Conservation (phyloP, 1,139 yeast genomes). For the Petasospora fabianii region DNA sequence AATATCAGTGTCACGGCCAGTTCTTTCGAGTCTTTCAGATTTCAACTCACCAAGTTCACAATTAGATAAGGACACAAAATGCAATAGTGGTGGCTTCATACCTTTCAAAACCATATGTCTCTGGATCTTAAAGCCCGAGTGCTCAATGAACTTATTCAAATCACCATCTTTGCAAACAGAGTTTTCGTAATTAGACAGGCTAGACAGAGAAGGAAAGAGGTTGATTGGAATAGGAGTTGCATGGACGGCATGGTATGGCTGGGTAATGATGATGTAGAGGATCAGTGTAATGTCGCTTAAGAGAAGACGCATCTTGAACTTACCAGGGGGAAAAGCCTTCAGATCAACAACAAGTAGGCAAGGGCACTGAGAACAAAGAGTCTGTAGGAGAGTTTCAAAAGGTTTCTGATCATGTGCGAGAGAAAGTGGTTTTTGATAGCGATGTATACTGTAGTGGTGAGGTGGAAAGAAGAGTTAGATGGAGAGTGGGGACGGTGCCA, state of each 20-base stretch:
- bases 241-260: neutral
- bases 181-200: neutral
- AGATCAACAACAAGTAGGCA: slow-evolving; percentile 7
- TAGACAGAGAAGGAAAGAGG: neutral
- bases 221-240: neutral
- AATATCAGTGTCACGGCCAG: slow-evolving; percentile 12
- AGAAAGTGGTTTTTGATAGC: neutral
- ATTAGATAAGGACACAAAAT: slow-evolving; percentile 47
- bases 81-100: slow-evolving; percentile 39
- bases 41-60: slow-evolving; percentile 54
- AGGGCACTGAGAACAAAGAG: slow-evolving; percentile 9
- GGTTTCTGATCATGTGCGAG: slow-evolving; percentile 11
- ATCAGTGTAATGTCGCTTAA: too few species aligned
- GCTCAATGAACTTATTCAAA: slow-evolving; percentile 22
- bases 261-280: too few species aligned
- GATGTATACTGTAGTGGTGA: neutral
- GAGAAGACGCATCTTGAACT: too few species aligned
- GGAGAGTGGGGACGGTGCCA: too few species aligned
- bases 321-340: neutral
- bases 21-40: slow-evolving; percentile 35
- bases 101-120: slow-evolving; percentile 46
- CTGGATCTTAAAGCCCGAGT: slow-evolving; percentile 58
- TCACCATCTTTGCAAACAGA: slow-evolving; percentile 5
- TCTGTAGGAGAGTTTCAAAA: slow-evolving; percentile 9
- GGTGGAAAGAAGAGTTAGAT: neutral